phyloP scores from a whole-genome alignment of 208 protist species.

The Leishmania guyanensis region DNA sequence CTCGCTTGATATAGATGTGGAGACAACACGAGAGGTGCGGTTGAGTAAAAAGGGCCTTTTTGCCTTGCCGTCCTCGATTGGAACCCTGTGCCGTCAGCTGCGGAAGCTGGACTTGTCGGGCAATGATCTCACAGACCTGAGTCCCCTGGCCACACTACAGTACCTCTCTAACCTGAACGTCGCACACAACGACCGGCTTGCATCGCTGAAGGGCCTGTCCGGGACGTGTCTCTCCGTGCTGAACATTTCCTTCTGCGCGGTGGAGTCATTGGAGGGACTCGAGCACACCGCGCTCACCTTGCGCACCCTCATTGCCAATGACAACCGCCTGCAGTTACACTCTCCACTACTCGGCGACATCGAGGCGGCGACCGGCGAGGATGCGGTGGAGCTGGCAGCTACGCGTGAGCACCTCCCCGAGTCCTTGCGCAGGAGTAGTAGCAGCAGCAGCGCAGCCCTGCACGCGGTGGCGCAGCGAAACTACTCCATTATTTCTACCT shows the following conservation, averaged over 20 bases:
- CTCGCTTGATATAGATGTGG: conserved; percentile 77
- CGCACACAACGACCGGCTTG: conserved; percentile 48
- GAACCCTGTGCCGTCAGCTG: conserved; percentile 54
- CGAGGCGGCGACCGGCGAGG: background rate
- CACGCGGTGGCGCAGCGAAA: conserved; percentile 41
- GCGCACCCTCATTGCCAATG: conserved; percentile 80
- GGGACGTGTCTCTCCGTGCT: conserved; percentile 65
- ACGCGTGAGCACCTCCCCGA: conserved; percentile 8
- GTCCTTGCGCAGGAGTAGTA: background rate
- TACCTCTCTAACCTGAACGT: conserved; percentile 75
- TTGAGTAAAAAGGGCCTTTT: conserved; percentile 49
- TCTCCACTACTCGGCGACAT: conserved; percentile 32
- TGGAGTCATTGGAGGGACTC: conserved; percentile 67
- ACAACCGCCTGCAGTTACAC: conserved; percentile 70
- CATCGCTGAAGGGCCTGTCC: conserved; percentile 44
- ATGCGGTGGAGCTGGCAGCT: background rate
- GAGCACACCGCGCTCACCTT: conserved; percentile 59
- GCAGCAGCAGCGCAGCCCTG: background rate
- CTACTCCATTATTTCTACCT: conserved; percentile 48
- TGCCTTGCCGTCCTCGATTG: conserved; percentile 51
- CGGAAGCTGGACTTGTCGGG: conserved; percentile 71
- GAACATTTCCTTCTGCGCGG: conserved; percentile 58
- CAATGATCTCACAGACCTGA: conserved; percentile 59
- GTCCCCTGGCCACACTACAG: conserved; percentile 43
- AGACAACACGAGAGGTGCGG: conserved; percentile 54